Evolutionary conservation across 192 early-diverging fungal genomes (phyloP).

Genomic region (Physocladia obscura): DNA sequence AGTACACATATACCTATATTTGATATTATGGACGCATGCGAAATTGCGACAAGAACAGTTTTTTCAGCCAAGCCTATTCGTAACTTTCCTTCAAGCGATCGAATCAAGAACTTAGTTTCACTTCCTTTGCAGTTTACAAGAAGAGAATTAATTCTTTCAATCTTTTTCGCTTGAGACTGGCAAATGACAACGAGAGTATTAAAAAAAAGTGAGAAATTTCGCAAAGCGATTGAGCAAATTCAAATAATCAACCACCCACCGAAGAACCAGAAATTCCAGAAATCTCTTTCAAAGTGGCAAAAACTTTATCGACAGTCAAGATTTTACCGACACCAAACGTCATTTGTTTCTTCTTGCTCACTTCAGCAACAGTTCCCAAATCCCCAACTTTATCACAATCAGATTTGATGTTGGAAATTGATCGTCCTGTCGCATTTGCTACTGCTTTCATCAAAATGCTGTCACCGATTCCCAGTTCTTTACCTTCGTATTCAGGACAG

Average conservation of each 20-base stretch:
- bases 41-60: conserved; percentile 83
- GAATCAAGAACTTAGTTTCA: conserved; percentile 86
- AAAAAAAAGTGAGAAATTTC: too few relatives aligned
- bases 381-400: conserved; percentile 81
- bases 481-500: conserved; percentile 90
- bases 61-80: conserved; percentile 95
- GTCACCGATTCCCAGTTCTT: conserved; percentile 96
- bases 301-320: conserved; percentile 76
- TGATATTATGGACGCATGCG: conserved; percentile 75
- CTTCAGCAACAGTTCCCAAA: conserved; percentile 83
- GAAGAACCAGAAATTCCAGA: conserved; percentile 73
- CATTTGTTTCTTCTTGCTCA: conserved; percentile 77
- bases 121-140: conserved; percentile 72
- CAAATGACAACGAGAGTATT: neutral
- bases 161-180: conserved; percentile 76
- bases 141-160: conserved; percentile 72
- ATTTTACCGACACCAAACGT: conserved; percentile 79
- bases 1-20: conserved; percentile 43
- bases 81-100: conserved; percentile 88
- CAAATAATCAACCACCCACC: conserved; percentile 51
- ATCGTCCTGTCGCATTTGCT: conserved; percentile 82
- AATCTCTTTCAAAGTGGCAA: conserved; percentile 84
- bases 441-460: conserved; percentile 90
- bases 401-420: conserved; percentile 71
- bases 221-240: too few relatives aligned